Conservation (phyloP, 1,284 basidiomycete genomes). For the Ceratobasidium theobromae region DNA sequence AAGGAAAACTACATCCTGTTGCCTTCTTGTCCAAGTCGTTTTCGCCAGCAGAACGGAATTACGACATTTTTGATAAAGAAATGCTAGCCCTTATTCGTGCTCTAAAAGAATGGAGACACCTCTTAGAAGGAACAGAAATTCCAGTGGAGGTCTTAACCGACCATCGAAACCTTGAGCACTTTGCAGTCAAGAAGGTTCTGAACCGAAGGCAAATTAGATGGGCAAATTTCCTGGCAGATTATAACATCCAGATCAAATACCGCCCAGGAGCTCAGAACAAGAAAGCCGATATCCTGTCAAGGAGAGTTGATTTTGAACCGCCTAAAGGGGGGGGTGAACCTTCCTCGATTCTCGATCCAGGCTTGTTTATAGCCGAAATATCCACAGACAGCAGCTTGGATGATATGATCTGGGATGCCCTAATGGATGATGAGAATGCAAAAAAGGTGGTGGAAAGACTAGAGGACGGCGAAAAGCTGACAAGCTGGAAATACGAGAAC, state of each 20-base stretch:
- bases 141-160: conserved; percentile 22
- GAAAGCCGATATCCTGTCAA: conserved; percentile 40
- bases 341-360: neutral
- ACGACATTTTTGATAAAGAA: conserved; percentile 37
- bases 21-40: conserved; percentile 11
- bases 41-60: conserved; percentile 42
- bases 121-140: conserved; percentile 32
- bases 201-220: conserved; percentile 39
- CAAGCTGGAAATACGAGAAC: neutral
- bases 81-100: conserved; percentile 32
- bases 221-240: conserved; percentile 36
- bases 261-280: conserved; percentile 36
- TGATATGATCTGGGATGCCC: too few relatives aligned
- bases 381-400: too few relatives aligned
- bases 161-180: conserved; percentile 5
- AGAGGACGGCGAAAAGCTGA: neutral
- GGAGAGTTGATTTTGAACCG: conserved; percentile 36
- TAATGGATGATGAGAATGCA: neutral
- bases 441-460: neutral
- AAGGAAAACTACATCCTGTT: neutral
- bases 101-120: conserved; percentile 39
- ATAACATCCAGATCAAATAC: conserved; percentile 38
- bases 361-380: neutral
- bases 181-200: neutral
- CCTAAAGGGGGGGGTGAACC: too few relatives aligned